Evolutionary conservation across 495 filamentous ascomycete species (phyloP).

Genomic region (Hypomontagnella monticulosa): DNA sequence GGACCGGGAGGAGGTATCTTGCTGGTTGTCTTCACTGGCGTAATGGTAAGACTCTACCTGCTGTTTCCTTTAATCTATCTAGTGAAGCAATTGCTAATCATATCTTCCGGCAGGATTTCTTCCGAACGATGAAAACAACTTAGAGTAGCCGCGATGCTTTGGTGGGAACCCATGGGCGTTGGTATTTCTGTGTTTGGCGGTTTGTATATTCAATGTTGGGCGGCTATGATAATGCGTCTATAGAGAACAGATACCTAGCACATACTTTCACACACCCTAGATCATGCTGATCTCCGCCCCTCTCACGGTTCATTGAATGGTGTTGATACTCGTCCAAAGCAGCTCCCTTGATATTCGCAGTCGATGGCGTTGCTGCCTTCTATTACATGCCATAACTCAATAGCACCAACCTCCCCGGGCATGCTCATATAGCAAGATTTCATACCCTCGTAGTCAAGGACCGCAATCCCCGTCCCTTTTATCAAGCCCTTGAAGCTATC

Average conservation of each 20-base stretch:
- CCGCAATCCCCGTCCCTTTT: too few relatives aligned
- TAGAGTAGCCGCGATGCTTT: slow-evolving; percentile 9
- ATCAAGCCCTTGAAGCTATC: too few relatives aligned
- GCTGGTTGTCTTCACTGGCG: slow-evolving; percentile 37
- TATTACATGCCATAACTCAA: too few relatives aligned
- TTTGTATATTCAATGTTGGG: slow-evolving; percentile 22
- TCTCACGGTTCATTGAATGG: too few relatives aligned
- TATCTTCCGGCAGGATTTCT: slow-evolving; percentile 28
- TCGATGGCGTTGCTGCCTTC: too few relatives aligned
- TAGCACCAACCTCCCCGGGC: too few relatives aligned
- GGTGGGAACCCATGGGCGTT: not conserved
- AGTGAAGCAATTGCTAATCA: not conserved
- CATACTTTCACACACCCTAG: slow-evolving; percentile 1
- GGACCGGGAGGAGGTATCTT: slow-evolving; percentile 76
- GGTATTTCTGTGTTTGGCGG: slow-evolving; percentile 1
- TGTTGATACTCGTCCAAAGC: too few relatives aligned
- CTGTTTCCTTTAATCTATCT: not conserved
- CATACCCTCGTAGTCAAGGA: too few relatives aligned
- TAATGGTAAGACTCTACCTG: slow-evolving; percentile 28
- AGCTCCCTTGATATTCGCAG: not conserved
- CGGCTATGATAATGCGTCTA: slow-evolving; percentile 17
- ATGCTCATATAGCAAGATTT: too few relatives aligned
- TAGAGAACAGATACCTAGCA: slow-evolving; percentile 29
- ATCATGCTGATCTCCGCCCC: not conserved
- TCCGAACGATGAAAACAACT: slow-evolving; percentile 34